Base-by-base conservation (phyloP, 257 asterid species). In the Lavandula angustifolia region DNA sequence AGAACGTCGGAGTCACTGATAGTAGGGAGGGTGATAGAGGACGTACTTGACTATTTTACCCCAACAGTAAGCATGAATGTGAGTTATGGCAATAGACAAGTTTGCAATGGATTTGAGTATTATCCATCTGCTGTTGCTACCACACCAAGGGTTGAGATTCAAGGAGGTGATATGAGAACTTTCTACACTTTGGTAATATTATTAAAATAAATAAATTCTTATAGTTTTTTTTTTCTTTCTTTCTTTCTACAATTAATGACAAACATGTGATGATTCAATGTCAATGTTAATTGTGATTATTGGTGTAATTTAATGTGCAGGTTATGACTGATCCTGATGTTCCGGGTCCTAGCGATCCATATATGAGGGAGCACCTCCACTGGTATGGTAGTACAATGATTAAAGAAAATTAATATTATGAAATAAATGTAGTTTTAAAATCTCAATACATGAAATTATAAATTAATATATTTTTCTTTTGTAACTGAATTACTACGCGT, bases 341-440 rank as follows among this genome's bases (percentile, higher is more conserved):
- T 62, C 97, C 95, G 5, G 95, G 94, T 42, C 97, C 97, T 16
- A 87, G 97, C 59, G 97, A 90, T 66, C 95, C 97, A 56, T 84
- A 90, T 67, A 72, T 84, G 46, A 77, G 88, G 53, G 97, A 91
- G 80, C 92, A 84, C 51, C 92, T 91, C 52, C 97, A 91, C 59
- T 91, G 96, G 97, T 90, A 77, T 17, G 2, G 27, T 22, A 22
- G 27, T 22, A 22, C 2, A 22, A 22, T 22, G 27, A 22, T 22
- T 22, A 22, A 22, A 22, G 2, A 22, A 0, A 0, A 22, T 22
- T 22, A 22, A 22, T 22, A 22, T 22, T 22, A 22, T 22, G 27
- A 22, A 22, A 22, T 22, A 0, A 0, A 22, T 22, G 27, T 22
- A 22, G 27, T 22, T 22, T 22, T 22, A 22, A 22, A 0, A 22